Conservation (phyloP, 495 filamentous ascomycete species). For the Trichoderma parareesei region DNA sequence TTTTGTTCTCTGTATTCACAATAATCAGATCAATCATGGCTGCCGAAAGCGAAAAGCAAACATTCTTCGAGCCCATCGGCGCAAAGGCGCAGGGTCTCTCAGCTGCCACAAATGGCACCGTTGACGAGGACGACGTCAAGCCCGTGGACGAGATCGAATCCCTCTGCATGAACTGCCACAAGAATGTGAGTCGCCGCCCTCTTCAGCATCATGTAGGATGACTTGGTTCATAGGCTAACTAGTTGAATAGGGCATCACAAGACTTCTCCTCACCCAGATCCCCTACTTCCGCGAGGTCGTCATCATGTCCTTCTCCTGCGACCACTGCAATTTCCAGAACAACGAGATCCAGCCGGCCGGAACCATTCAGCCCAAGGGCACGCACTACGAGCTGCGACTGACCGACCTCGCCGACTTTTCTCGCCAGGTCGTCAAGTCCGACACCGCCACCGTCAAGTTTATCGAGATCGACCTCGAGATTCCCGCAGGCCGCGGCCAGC, state of each 20-base stretch:
- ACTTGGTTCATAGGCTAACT: slow-evolving; percentile 12
- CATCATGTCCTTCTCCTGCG: slow-evolving; percentile 91
- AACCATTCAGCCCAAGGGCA: slow-evolving; percentile 80
- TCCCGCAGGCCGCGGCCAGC: slow-evolving; percentile 75
- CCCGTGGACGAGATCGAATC: slow-evolving; percentile 52
- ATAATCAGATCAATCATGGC: slow-evolving; percentile 1
- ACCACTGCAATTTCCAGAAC: slow-evolving; percentile 79
- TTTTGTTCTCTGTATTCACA: not conserved
- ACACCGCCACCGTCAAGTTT: slow-evolving; percentile 71
- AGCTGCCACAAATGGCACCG: slow-evolving; percentile 25
- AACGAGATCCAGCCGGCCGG: slow-evolving; percentile 87
- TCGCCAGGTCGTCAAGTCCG: slow-evolving; percentile 84
- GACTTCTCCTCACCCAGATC: slow-evolving; percentile 79
- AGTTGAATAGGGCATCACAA: slow-evolving; percentile 61
- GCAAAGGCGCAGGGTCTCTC: slow-evolving; percentile 43
- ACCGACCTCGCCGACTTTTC: slow-evolving; percentile 62
- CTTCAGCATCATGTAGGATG: not conserved
- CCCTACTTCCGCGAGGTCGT: slow-evolving; percentile 96
- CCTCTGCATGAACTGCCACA: slow-evolving; percentile 48
- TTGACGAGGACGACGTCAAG: slow-evolving; percentile 38
- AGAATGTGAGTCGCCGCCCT: slow-evolving; percentile 53
- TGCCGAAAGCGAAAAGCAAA: slow-evolving; percentile 17
- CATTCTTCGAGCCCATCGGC: slow-evolving; percentile 47
- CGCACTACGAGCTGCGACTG: slow-evolving; percentile 67
- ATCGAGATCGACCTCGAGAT: slow-evolving; percentile 87